Evolutionary conservation across 345 rosid species (phyloP), one percentile per base, ranked within the genome.

Genomic region (Eucalyptus brandiana): DNA sequence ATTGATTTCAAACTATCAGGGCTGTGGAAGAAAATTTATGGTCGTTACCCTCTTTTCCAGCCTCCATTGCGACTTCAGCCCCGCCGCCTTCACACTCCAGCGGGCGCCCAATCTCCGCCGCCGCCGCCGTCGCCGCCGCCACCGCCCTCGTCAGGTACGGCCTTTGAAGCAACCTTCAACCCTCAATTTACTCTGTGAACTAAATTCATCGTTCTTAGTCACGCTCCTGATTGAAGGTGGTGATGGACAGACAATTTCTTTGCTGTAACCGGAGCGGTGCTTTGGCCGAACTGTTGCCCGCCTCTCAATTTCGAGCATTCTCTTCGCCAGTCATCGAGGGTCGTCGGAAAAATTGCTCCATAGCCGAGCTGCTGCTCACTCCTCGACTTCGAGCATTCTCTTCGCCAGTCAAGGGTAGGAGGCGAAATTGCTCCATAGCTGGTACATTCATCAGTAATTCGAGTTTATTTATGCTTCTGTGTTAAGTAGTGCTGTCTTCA

Each of bases 221-320:
- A 65, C 11, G 40, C 32, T n/a, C 11, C 37, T 88, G 90, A 65
- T 88, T 87, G 90, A 89, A 92, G 93, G 90, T 90, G 62, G 90
- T 88, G 88, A 91, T 89, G 94, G 94, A 87, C 86, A 80, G 89
- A 86, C 90, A 81, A 62, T 88, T 90, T 89, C 90, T 88, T 10
- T 86, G 60, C 88, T 67, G 88, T 37, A 88, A 88, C 62, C 89
- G 87, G 72, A 89, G 86, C 92, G 72, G 26, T 89, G 34, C 80
- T 87, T 90, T 62, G 34, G 34, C 69, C 32, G 4, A 60, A 60
- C 34, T 30, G 1, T 6, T 62, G 34, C 65, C 65, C 4, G 9
- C 65, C 12, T 4, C n/a, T 12, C 14, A 6, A 26, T 6, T 58
- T 44, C 92, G 85, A 62, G 85, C 42, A 49, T 2, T 87, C 50